These are phyloP conservation scores for Pseudogymnoascus destructans DNA, from an alignment of 2,329 filamentous ascomycete genomes.

Conservation along the genomic window DNA sequence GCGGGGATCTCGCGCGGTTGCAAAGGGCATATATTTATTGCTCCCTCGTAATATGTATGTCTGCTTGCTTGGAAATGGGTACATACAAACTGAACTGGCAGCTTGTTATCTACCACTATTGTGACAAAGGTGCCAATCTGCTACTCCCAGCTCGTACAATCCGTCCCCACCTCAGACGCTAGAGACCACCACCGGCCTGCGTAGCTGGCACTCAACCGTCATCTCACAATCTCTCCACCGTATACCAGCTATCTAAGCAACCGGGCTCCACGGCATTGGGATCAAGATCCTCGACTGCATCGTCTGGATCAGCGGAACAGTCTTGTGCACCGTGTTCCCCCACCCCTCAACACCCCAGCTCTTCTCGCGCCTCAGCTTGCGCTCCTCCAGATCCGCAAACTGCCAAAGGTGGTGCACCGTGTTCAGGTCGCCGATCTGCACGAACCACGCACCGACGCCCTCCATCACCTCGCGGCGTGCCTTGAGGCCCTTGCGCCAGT, in stretches of 20 bases:
- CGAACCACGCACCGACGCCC: conserved; percentile 95
- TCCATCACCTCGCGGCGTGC: conserved; percentile 96
- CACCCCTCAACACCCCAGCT: conserved; percentile 93
- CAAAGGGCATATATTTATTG: neutral
- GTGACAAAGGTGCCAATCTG: conserved; percentile 2
- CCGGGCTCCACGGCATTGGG: conserved; percentile 92
- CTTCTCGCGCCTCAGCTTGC: conserved; percentile 78
- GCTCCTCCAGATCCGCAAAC: conserved; percentile 91
- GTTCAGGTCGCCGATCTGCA: conserved; percentile 94
- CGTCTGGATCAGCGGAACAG: conserved; percentile 85
- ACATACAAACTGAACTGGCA: conserved; percentile 4
- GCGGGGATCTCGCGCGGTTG: neutral
- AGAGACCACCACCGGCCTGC: neutral
- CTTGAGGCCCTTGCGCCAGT: conserved; percentile 86
- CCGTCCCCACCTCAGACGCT: neutral
- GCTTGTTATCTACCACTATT: neutral
- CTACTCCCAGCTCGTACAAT: neutral
- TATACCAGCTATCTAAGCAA: conserved; percentile 42
- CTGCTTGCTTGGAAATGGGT: conserved; percentile 3
- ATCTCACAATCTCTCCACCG: conserved; percentile 9
- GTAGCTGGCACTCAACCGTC: neutral
- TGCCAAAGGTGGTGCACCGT: conserved; percentile 98
- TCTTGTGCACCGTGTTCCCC: conserved; percentile 97
- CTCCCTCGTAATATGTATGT: neutral
- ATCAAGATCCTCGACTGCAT: conserved; percentile 94